Base-by-base conservation (phyloP, 1,284 basidiomycete species). In the Macrocystidia cucumis region DNA sequence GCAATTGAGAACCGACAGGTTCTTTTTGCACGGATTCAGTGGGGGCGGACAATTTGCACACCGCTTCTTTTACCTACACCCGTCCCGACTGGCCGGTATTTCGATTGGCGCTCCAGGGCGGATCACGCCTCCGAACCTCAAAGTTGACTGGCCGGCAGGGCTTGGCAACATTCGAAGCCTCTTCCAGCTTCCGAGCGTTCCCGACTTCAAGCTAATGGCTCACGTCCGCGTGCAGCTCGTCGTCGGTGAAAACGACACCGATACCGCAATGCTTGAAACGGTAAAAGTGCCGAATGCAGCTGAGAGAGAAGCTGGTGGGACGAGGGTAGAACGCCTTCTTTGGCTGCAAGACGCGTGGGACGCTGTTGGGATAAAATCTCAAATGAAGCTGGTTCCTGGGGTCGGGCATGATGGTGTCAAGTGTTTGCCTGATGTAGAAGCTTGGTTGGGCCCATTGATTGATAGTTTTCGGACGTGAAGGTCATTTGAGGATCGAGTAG, bases 11-110 rank as follows among this genome's bases (percentile, higher is more conserved):
- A 43, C 41, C 16, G 42, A 42, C 8, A 25, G 35, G 18, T 43
- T 54, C 22, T 49, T 40, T 19, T 16, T 54, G 19, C 48, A 54
- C 30, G 51, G 51, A 2, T 52, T 50, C 32, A 51, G 50, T 36
- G 51, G 51, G 7, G 50, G 43, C 2, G 9, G 28, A 8, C 51
- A 54, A 25, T 54, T 54, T 26, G 49, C 44, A 20, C 51, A 50
- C 33, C 44, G 50, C 3, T 54, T 54, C 31, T 16, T 45, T 19
- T 52, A 52, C 32, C 39, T 54, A 2, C 39, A 52, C 22, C 46
- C 50, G 9, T 12, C 31, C 2, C 34, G 49, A 7, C 39, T 53
- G 20, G 30, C 29, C 4, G 50, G 44, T 11, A 41, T 49, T 2
- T 48, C 46, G 0, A 44, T 50, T 27, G 51, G 45, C n/a, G 45